Evolutionary conservation across 2,329 filamentous ascomycete genomes (phyloP).

Genomic region (Trichoderma hamatum): DNA sequence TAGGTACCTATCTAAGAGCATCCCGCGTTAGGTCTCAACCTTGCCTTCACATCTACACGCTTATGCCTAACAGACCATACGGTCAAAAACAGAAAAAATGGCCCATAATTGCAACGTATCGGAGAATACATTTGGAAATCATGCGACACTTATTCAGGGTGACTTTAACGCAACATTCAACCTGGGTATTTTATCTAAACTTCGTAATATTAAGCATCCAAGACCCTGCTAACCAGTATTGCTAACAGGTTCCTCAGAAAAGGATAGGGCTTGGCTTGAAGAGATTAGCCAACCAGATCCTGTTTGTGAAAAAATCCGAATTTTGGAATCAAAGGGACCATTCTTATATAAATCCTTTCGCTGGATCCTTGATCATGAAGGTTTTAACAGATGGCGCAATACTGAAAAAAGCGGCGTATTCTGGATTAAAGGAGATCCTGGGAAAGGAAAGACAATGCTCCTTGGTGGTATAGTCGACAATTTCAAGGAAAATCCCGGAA

Average conservation of each 20-base stretch:
- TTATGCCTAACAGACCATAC: neutral
- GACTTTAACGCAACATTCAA: neutral
- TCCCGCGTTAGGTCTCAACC: neutral
- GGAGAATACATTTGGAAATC: neutral
- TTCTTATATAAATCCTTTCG: conserved; percentile 38
- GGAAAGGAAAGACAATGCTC: conserved; percentile 51
- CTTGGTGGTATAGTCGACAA: conserved; percentile 41
- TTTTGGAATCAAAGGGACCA: conserved; percentile 41
- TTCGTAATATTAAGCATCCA: neutral
- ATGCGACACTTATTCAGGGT: neutral
- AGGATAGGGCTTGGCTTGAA: neutral
- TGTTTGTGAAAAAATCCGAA: conserved; percentile 38
- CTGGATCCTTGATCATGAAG: conserved; percentile 40
- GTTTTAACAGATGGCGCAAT: conserved; percentile 32
- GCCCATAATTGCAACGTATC: neutral
- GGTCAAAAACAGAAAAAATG: neutral
- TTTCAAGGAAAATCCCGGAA: neutral
- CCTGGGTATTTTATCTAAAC: neutral
- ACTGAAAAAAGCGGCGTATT: conserved; percentile 34
- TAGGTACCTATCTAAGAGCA: neutral
- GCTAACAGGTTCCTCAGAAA: neutral
- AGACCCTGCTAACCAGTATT: neutral
- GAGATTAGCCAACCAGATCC: neutral
- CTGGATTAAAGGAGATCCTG: conserved; percentile 46
- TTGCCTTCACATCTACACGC: neutral